Evolutionary conservation across 306 rosid genomes (phyloP).

Genomic region (Cucurbita ficifolia): DNA sequence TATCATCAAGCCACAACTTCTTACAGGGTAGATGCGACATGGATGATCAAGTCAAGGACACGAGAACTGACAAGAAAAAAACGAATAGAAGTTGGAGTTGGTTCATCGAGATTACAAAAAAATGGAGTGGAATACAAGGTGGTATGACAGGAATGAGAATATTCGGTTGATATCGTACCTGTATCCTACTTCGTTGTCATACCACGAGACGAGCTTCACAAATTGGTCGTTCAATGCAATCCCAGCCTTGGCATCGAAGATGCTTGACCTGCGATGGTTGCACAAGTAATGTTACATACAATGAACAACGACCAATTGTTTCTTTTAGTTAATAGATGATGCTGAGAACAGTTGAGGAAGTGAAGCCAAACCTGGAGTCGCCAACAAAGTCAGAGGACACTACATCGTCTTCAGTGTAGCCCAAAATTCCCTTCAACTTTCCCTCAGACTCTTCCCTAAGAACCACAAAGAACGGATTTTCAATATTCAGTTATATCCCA

Average conservation of each 20-base stretch:
- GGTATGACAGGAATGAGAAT: neutral
- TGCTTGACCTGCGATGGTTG: slow-evolving; percentile 42
- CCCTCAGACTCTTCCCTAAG: slow-evolving; percentile 67
- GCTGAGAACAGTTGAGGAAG: neutral
- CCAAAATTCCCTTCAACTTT: slow-evolving; percentile 62
- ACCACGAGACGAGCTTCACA: slow-evolving; percentile 51
- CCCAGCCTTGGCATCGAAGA: slow-evolving; percentile 74
- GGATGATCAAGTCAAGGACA: slow-evolving; percentile 43
- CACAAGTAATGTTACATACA: neutral
- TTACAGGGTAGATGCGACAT: slow-evolving; percentile 17
- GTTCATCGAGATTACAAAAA: neutral
- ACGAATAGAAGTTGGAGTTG: neutral
- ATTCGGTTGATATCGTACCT: slow-evolving; percentile 22
- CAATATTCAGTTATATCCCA: neutral
- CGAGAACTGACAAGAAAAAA: slow-evolving; percentile 35
- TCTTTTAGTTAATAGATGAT: neutral
- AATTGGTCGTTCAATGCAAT: slow-evolving; percentile 44
- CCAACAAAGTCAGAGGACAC: slow-evolving; percentile 58
- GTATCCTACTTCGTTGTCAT: slow-evolving; percentile 75
- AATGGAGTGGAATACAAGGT: neutral
- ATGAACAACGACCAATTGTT: neutral
- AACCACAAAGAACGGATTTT: neutral
- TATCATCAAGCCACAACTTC: neutral
- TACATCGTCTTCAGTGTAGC: slow-evolving; percentile 59
- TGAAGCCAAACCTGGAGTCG: slow-evolving; percentile 39